Base-by-base conservation (phyloP, 306 rosid species). In the Cicer arietinum region DNA sequence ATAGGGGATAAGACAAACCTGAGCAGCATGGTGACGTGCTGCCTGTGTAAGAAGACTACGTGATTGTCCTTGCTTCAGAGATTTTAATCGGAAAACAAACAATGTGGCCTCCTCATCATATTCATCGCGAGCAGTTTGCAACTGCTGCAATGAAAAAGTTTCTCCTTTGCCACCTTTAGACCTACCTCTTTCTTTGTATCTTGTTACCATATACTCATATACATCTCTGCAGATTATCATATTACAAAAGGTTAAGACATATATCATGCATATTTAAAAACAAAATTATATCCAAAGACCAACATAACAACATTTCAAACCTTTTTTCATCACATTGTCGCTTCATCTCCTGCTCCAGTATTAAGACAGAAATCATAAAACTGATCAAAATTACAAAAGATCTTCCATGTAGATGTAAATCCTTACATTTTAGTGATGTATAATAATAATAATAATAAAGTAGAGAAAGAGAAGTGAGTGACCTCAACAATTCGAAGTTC, bases 11-110 rank as follows among this genome's bases (percentile, higher is more conserved):
- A 30, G 57, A 45, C 71, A 67, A 84, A 95, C 99, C 97, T 95
- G 99, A 89, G 98, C 90, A 80, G 99, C 97, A 80, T 95, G 96
- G 80, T 95, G 99, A 50, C 98, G 99, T 53, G 99, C 97, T 53
- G 98, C 99, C 89, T 95, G 99, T 30, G 99, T 92, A 65, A 95
- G 96, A 84, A 95, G 97, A 76, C 99, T 95, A 44, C 93, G 92
- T 2, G 96, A 85, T 78, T 95, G 99, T 61, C 98, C 99, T 90
- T 90, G 99, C 88, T 90, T 95, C 76, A 95, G 82, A 80, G 99
- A 95, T 88, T 95, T 92, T 85, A 90, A 84, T 70, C 99, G 95
- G 88, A 95, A 92, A 83, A 95, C 91, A 77, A 92, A 92, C 53
- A 92, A 50, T 44, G 97, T 90, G 68, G 99, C 97, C 86, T 92